A percentile compares a stretch with the other conserved stretches of the same genome.
phyloP scores from a whole-genome alignment of 2,329 filamentous ascomycete species.

The Arthrocladium fulminans region DNA sequence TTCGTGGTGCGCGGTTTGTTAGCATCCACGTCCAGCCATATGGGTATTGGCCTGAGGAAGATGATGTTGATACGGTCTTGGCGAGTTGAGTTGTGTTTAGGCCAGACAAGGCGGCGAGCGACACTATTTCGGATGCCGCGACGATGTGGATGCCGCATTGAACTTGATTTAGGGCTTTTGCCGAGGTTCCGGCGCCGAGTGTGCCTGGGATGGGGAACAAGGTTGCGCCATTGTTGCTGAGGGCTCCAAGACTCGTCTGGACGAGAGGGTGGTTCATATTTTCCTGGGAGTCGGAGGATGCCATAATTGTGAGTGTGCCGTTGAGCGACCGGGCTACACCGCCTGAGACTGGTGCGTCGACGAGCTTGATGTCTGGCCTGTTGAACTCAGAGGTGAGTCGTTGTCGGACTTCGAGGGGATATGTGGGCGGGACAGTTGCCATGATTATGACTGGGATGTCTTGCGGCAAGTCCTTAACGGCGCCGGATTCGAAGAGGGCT shows the following conservation, averaged over 20 bases:
- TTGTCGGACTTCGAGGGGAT: conserved; percentile 52
- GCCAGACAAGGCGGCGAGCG: conserved; percentile 49
- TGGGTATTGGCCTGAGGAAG: conserved; percentile 15
- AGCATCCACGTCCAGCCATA: conserved; percentile 55
- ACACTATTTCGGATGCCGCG: conserved; percentile 51
- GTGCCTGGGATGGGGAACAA: conserved; percentile 55
- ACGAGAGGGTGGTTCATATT: conserved; percentile 46
- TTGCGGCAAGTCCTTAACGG: conserved; percentile 40
- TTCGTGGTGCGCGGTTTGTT: conserved; percentile 49
- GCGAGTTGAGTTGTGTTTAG: conserved; percentile 40
- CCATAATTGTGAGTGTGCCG: conserved; percentile 69
- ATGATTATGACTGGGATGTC: conserved; percentile 57
- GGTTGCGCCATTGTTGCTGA: conserved; percentile 51
- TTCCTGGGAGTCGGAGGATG: conserved; percentile 46
- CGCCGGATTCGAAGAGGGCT: conserved; percentile 54
- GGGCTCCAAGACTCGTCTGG: conserved; percentile 50
- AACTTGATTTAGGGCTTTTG: conserved; percentile 58
- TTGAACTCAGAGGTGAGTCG: conserved; percentile 45
- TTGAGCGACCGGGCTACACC: conserved; percentile 59
- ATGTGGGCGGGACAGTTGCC: conserved; percentile 61
- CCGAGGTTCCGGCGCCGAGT: conserved; percentile 51
- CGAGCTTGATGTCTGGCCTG: conserved; percentile 54
- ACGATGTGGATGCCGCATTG: conserved; percentile 56
- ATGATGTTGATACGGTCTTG: conserved; percentile 29
- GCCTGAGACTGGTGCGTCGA: conserved; percentile 66